Evolutionary conservation across 2,329 filamentous ascomycete genomes (phyloP).

Genomic region (Aspergillus intermedius): DNA sequence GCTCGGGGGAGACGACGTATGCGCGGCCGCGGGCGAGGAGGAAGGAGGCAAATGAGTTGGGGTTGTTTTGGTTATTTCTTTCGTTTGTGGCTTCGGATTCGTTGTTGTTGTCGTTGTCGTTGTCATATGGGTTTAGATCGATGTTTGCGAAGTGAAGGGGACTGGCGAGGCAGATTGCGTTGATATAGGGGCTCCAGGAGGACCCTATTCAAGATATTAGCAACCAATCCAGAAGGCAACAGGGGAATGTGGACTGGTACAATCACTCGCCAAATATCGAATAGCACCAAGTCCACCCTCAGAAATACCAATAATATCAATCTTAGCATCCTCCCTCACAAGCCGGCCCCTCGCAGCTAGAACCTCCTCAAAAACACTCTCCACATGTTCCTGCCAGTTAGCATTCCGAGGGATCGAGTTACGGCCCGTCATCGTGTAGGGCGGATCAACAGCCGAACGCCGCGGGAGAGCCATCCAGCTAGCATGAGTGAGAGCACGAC

Average conservation of each 20-base stretch:
- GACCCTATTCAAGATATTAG: slow-evolving; percentile 25
- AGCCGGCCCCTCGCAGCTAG: slow-evolving; percentile 40
- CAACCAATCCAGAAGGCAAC: background rate
- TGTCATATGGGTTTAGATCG: slow-evolving; percentile 17
- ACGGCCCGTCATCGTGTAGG: slow-evolving; percentile 44
- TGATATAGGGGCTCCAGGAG: slow-evolving; percentile 33
- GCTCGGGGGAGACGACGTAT: slow-evolving; percentile 52
- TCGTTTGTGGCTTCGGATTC: no score
- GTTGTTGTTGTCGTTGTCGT: background rate
- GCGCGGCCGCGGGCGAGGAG: slow-evolving; percentile 52
- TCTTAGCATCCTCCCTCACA: slow-evolving; percentile 43
- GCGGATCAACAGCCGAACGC: slow-evolving; percentile 55
- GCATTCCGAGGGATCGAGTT: slow-evolving; percentile 61
- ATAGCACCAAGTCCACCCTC: slow-evolving; percentile 57
- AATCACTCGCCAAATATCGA: slow-evolving; percentile 52
- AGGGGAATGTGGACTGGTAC: slow-evolving; percentile 34
- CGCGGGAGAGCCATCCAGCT: slow-evolving; percentile 57
- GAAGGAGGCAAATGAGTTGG: slow-evolving; percentile 24
- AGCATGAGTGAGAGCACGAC: slow-evolving; percentile 53
- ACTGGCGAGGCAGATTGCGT: slow-evolving; percentile 33
- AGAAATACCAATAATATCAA: slow-evolving; percentile 67
- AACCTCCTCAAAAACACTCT: slow-evolving; percentile 60
- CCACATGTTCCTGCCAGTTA: slow-evolving; percentile 55
- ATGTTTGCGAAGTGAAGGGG: slow-evolving; percentile 29
- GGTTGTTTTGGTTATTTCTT: background rate